These are phyloP conservation scores for Stevia rebaudiana DNA, from an alignment of 140 eudicot species.

Conservation along the genomic window DNA sequence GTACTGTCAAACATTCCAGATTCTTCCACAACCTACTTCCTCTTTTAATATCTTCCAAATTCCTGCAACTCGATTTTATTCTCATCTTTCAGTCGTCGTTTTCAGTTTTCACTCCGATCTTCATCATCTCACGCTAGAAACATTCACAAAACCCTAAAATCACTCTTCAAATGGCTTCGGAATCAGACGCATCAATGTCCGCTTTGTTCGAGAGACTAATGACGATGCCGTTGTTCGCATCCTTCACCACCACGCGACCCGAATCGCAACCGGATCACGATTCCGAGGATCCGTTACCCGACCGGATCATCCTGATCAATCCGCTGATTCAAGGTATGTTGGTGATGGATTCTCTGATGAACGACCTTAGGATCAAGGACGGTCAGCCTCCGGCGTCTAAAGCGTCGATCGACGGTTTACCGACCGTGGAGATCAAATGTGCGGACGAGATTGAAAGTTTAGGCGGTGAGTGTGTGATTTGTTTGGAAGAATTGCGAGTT, in stretches of 20 bases:
- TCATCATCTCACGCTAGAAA: neutral
- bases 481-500: conserved; percentile 52
- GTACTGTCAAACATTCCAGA: conserved; percentile 40
- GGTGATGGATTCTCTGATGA: conserved; percentile 37
- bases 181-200: conserved; percentile 23
- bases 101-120: neutral
- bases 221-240: conserved; percentile 31
- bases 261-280: conserved; percentile 15
- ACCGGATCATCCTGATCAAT: conserved; percentile 55
- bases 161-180: conserved; percentile 37
- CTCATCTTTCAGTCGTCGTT: neutral
- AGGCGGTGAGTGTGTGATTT: conserved; percentile 57
- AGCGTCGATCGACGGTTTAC: conserved; percentile 55
- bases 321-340: conserved; percentile 53
- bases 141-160: neutral
- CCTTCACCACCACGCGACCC: conserved; percentile 19
- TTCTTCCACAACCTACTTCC: conserved; percentile 23
- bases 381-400: conserved; percentile 74
- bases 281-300: conserved; percentile 27
- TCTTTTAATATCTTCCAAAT: neutral
- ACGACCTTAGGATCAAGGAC: conserved; percentile 23
- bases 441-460: conserved; percentile 21
- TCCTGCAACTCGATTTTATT: neutral
- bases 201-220: conserved; percentile 36
- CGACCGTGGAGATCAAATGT: conserved; percentile 23